Base-by-base conservation (phyloP, 108 stramenopile genomes). In the Skeletonema menzelii region DNA sequence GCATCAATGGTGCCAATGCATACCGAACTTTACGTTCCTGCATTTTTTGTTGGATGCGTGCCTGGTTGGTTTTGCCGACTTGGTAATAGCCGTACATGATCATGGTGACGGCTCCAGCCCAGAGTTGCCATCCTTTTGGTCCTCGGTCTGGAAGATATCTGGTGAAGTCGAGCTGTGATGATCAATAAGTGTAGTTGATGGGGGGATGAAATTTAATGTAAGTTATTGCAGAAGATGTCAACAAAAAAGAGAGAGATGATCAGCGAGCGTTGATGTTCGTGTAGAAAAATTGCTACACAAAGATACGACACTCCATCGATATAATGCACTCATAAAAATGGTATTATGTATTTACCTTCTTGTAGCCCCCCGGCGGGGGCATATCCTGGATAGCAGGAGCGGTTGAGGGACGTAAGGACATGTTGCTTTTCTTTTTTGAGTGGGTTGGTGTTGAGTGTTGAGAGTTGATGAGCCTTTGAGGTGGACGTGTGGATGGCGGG, bases 41-140 rank as follows among this genome's bases (percentile, higher is more conserved):
- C 53, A 90, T 71, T 37, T 84, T 85, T 47, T 93, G 89, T 63
- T 85, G 84, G 17, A 79, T 79, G 4, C 78, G 47, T 44, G 83
- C 72, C 35, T 77, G 70, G 79, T 96, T 96, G 44, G 83, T 86
- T 61, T 77, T 55, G 28, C 92, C 91, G 32, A 93, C 44, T 35
- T 85, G 79, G 68, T 91, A 93, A 66, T 83, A 93, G 1, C 95
- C 95, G 72, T 87, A 93, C 6, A 81, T 64, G 31, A 91, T 88
- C 19, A 80, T 49, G 49, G 83, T 40, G 27, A 84, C 73, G 32
- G 83, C 64, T 12, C 87, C 95, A 11, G 80, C 65, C 87, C 92
- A 96, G 13, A 96, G 70, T 75, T 88, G 87, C 83, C 83, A 87
- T 61, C 92, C 95, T 60, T 85, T 89, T 11, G 92, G 92, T 57